These are phyloP conservation scores for Phytophthora quininea DNA, from an alignment of 352 stramenopile genomes.

Conservation along the genomic window DNA sequence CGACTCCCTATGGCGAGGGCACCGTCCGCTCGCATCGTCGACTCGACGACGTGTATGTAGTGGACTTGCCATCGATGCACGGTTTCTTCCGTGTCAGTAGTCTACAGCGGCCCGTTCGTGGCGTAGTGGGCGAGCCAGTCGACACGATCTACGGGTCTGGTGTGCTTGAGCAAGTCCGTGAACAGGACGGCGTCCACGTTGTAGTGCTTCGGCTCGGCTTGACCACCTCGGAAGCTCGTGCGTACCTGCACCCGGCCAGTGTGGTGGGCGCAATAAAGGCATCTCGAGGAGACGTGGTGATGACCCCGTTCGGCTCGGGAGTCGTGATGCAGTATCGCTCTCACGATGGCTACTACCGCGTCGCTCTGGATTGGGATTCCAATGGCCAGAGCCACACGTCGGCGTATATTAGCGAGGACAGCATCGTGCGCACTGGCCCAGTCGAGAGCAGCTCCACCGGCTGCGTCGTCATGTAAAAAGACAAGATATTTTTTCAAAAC, in stretches of 20 bases:
- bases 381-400: constrained; percentile 58
- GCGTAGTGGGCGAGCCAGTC: constrained; percentile 64
- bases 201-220: constrained; percentile 66
- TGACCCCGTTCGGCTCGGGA: constrained; percentile 78
- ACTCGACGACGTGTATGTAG: constrained; percentile 60
- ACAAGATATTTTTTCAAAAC: constrained; percentile 3
- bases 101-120: constrained; percentile 50
- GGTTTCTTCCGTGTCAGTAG: constrained; percentile 53
- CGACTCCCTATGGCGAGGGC: constrained; percentile 73
- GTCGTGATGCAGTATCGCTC: constrained; percentile 73
- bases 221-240: constrained; percentile 51
- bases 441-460: constrained; percentile 66
- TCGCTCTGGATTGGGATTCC: constrained; percentile 73
- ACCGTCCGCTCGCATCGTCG: constrained; percentile 52
- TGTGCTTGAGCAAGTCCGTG: constrained; percentile 59
- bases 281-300: constrained; percentile 76
- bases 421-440: constrained; percentile 57
- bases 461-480: constrained; percentile 76
- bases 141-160: constrained; percentile 75
- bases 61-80: constrained; percentile 50
- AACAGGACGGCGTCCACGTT: constrained; percentile 73
- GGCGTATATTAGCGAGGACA: constrained; percentile 62
- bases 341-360: constrained; percentile 66
- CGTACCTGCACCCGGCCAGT: constrained; percentile 64
- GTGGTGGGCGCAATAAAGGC: constrained; percentile 68